Conservation (phyloP, 768 basidiomycete genomes). For the Auricularia auricula-judae region DNA sequence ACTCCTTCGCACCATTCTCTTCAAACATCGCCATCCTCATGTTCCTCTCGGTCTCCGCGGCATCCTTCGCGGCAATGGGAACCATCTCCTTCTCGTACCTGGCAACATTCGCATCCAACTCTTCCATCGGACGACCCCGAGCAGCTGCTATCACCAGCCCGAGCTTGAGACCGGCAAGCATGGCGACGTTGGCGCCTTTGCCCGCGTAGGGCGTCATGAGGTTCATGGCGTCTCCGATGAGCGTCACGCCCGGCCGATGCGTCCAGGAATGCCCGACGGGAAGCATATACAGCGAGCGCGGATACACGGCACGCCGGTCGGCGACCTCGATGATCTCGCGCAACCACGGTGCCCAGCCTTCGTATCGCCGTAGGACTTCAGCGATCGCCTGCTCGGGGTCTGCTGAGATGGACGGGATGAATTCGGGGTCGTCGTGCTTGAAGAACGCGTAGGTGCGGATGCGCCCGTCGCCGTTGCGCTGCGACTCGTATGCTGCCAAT, state of each 20-base stretch:
- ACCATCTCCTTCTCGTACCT: background rate
- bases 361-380: background rate
- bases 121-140: background rate
- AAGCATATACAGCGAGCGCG: conserved; percentile 5
- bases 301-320: background rate
- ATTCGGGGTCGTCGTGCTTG: background rate
- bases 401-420: background rate
- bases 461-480: conserved; percentile 20
- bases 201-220: conserved; percentile 27
- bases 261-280: conserved; percentile 8
- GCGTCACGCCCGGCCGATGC: conserved; percentile 9
- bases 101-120: background rate
- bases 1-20: too few species aligned
- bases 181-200: conserved; percentile 26
- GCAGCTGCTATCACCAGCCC: conserved; percentile 2
- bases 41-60: too few species aligned
- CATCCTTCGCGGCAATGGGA: too few species aligned
- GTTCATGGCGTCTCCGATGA: conserved; percentile 27
- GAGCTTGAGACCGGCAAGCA: conserved; percentile 17
- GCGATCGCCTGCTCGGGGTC: background rate
- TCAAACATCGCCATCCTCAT: too few species aligned
- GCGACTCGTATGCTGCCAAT: conserved; percentile 5
- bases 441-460: conserved; percentile 14
- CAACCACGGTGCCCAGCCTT: background rate
- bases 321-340: background rate